phyloP scores from a whole-genome alignment of 768 basidiomycete genomes.

The Mycena epipterygia region DNA sequence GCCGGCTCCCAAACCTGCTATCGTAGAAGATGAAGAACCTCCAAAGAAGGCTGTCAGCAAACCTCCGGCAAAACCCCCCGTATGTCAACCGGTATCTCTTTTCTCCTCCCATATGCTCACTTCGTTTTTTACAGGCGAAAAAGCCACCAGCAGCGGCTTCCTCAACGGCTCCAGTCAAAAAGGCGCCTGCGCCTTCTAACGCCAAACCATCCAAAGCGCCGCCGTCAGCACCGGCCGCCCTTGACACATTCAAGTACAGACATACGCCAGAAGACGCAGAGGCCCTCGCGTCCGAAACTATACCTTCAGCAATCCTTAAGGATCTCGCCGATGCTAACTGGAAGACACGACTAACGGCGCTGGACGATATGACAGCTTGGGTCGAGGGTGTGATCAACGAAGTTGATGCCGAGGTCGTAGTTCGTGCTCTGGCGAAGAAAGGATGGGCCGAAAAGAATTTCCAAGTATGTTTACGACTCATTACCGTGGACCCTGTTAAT shows the following conservation, averaged over 20 bases:
- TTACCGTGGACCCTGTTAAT: background rate
- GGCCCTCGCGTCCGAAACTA: constrained; percentile 74
- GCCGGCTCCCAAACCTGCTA: constrained; percentile 37
- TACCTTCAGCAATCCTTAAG: constrained; percentile 78
- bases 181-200: constrained; percentile 55
- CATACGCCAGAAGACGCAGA: constrained; percentile 96
- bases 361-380: constrained; percentile 91
- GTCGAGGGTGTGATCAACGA: constrained; percentile 74
- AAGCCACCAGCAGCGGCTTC: constrained; percentile 59
- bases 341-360: constrained; percentile 90
- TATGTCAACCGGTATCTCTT: constrained; percentile 31
- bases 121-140: constrained; percentile 57
- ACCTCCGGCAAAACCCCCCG: constrained; percentile 56
- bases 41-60: constrained; percentile 60
- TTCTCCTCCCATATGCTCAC: background rate
- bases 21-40: constrained; percentile 46
- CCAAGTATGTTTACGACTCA: constrained; percentile 68
- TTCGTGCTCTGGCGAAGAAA: constrained; percentile 90
- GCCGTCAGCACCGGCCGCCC: constrained; percentile 62
- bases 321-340: constrained; percentile 91
- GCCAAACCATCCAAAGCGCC: constrained; percentile 61
- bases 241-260: constrained; percentile 92
- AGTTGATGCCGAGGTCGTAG: constrained; percentile 89
- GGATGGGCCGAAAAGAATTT: constrained; percentile 99
- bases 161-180: constrained; percentile 56